Percentiles rank a stretch among this genome's conserved stretches.
Evolutionary conservation across 2,329 filamentous ascomycete genomes (phyloP).

Genomic region (Fusarium neocosmosporiellum): DNA sequence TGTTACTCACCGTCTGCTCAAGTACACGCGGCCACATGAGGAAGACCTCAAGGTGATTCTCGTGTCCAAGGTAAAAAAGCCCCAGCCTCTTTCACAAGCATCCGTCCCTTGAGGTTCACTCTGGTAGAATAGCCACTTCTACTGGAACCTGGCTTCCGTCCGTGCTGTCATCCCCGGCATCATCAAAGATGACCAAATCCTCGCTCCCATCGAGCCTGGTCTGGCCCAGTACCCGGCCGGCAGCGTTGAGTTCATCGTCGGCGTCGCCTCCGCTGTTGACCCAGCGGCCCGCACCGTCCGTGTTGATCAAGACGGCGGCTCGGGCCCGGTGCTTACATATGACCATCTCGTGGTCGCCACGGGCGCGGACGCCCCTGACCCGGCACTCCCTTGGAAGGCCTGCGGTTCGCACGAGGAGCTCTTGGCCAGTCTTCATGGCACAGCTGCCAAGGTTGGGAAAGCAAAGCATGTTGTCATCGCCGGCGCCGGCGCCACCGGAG

Average conservation of each 20-base stretch:
- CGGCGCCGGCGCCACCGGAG: slow-evolving; percentile 66
- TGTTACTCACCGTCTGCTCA: slow-evolving; percentile 65
- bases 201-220: slow-evolving; percentile 60
- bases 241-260: slow-evolving; percentile 64
- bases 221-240: slow-evolving; percentile 62
- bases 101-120: not conserved
- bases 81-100: not conserved
- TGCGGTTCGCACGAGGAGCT: slow-evolving; percentile 59
- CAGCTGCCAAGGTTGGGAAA: slow-evolving; percentile 53
- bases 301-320: slow-evolving; percentile 45
- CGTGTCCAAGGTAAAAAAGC: slow-evolving; percentile 60
- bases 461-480: slow-evolving; percentile 67
- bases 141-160: slow-evolving; percentile 68
- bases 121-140: slow-evolving; percentile 65
- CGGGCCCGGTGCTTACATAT: slow-evolving; percentile 50
- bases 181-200: slow-evolving; percentile 62
- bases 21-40: slow-evolving; percentile 58
- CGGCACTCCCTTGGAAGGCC: slow-evolving; percentile 64
- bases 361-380: slow-evolving; percentile 57
- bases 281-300: slow-evolving; percentile 54
- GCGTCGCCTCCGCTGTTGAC: slow-evolving; percentile 57
- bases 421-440: slow-evolving; percentile 52
- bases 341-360: slow-evolving; percentile 70
- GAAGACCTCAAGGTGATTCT: slow-evolving; percentile 65
- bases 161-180: slow-evolving; percentile 64